Base-by-base conservation (phyloP, 2,329 filamentous ascomycete species). In the Knufia petricola region DNA sequence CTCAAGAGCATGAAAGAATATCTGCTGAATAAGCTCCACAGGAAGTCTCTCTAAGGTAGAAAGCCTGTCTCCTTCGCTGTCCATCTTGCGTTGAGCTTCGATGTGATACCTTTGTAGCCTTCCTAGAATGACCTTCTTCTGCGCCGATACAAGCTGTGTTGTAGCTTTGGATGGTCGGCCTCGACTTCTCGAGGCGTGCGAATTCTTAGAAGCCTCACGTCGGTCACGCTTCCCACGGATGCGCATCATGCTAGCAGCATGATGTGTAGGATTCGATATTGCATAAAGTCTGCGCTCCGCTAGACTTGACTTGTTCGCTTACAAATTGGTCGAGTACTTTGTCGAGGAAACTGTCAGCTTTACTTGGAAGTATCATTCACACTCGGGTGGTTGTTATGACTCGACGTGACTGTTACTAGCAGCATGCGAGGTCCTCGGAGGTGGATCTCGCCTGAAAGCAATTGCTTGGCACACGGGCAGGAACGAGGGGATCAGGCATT, bases 1-100 rank as follows among this genome's bases (percentile, higher is more conserved):
- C 52, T 75, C 73, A 20, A 69, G 56, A 4, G 69, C 67, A 23
- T 66, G 59, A n/a, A 73, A 61, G 51, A 77, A 77, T 39, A 77
- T 75, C 34, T 66, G 63, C 54, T 77, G 69, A n/a, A 77, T 63
- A 10, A 77, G 58, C 57, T 77, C 74, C 2, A 66, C 58, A 0
- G 75, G 75, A 0, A 77, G 62, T 3, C 54, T 49, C 55, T 77
- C 73, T 10, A 77, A 59, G 8, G 51, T 49, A 2, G 66, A 66
- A 2, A 64, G 51, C 6, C 46, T 30, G 26, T 38, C 21, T 2
- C 17, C 15, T 19, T 40, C 13, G 4, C n/a, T 36, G 12, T 42
- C 34, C 39, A 24, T 52, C 24, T 41, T 20, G 24, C 46, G 46
- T 17, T 52, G 15, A 15, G 51, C 24, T 26, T 45, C 38, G 8